Evolutionary conservation across 805 yeast genomes (phyloP), one percentile per base, ranked within the genome.

Genomic region (Yamadazyma ubonensis): DNA sequence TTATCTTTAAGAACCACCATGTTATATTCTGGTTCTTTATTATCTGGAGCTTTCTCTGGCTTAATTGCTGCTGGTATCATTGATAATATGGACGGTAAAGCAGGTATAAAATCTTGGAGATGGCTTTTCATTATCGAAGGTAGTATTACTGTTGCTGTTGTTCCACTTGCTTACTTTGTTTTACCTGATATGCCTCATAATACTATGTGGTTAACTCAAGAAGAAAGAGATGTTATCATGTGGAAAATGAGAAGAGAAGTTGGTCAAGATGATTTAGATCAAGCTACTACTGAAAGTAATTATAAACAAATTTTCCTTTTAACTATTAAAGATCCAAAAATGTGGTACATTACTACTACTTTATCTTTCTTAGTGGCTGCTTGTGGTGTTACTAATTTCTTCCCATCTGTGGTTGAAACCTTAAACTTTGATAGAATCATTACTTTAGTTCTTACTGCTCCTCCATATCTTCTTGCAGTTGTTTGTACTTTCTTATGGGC

Each of bases 121-220:
- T 78, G 77, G 73, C 65, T 77, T 30, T 78, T 78, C 47, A 60
- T 76, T 35, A 71, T 78, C 32, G 81, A 76, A 54, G 84, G 84
- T 30, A 64, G 67, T 2, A 65, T 73, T 41, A 78, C 83, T 8
- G 70, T 74, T 39, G 60, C 62, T 33, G 49, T 67, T 33, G 70
- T 75, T 30, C 63, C 75, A 5, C 41, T 71, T 33, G 71, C 76
- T 6, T 72, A 71, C 52, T 60, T 65, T 35, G 61, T 75, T 25
- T 58, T 77, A 39, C 82, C 82, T 15, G 78, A 74, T 45, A 65
- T 65, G 55, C 84, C 83, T 15, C 61, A 62, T 14, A 75, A 72
- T 52, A 70, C 79, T 11, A 70, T 67, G 39, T 70, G 67, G 53
- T 57, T 75, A 41, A 56, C 52, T 31, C 68, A 66, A 47, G 67